phyloP scores from a whole-genome alignment of 768 basidiomycete genomes.

The Porphyrellus cyaneotinctus region DNA sequence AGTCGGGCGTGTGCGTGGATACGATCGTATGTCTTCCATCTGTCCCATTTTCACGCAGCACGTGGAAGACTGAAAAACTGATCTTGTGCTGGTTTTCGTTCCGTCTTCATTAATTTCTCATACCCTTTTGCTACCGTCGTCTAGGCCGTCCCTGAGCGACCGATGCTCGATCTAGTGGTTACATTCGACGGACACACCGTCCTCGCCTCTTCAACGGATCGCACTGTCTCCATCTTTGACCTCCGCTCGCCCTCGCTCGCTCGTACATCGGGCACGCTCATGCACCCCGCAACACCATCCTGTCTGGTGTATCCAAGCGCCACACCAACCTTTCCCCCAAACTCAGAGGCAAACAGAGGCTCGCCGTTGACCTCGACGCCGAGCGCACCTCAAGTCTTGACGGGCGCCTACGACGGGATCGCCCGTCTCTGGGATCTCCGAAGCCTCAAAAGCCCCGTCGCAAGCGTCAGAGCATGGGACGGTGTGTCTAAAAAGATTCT shows the following conservation, averaged over 20 bases:
- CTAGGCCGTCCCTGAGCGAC: slow-evolving; percentile 67
- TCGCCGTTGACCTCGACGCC: background rate
- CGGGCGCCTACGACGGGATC: slow-evolving; percentile 74
- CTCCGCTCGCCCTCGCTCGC: slow-evolving; percentile 44
- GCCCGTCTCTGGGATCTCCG: slow-evolving; percentile 78
- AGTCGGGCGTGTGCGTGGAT: slow-evolving; percentile 63
- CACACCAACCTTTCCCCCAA: background rate
- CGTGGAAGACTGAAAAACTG: no score
- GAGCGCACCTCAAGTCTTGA: slow-evolving; percentile 51
- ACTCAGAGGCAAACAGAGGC: background rate
- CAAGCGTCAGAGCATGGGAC: slow-evolving; percentile 60
- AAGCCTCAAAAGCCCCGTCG: slow-evolving; percentile 59
- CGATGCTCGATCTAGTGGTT: slow-evolving; percentile 63
- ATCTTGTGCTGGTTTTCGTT: background rate
- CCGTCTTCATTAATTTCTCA: background rate
- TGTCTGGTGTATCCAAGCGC: slow-evolving; percentile 40
- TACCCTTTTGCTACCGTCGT: background rate
- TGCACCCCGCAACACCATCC: slow-evolving; percentile 65
- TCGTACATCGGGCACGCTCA: slow-evolving; percentile 41
- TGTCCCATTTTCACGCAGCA: background rate
- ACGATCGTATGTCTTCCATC: slow-evolving; percentile 56
- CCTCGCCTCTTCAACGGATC: slow-evolving; percentile 68
- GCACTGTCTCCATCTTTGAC: slow-evolving; percentile 70
- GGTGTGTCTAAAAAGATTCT: slow-evolving; percentile 51
- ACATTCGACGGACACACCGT: slow-evolving; percentile 41